Base-by-base conservation (phyloP, 371 early-diverging fungal genomes). In the Mucor sp. region DNA sequence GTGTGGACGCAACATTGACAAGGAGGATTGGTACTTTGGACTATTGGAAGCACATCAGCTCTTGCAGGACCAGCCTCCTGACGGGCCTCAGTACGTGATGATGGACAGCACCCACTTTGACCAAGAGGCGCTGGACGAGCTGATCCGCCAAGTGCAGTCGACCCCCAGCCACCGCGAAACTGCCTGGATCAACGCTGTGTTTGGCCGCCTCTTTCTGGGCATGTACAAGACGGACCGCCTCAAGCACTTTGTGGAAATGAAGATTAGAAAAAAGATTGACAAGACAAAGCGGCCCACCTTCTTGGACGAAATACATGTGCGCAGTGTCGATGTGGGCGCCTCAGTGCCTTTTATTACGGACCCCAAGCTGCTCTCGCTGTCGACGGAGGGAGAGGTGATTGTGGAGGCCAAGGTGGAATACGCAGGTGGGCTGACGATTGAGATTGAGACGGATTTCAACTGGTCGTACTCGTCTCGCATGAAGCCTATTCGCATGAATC, bases 1-100 rank as follows among this genome's bases (percentile, higher is more conserved):
- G 37, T 84, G 86, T 44, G 79, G 83, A n/a, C 74, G 79, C 0
- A 77, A 89, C 1, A 84, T 81, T 6, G 93, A 95, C 67, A 97
- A 97, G 78, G 97, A 97, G 72, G 94, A 94, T 71, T 97, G 97
- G 97, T 94, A 91, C 63, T 72, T 91, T 41, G 84, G 84, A 43
- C 68, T 90, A 6, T 65, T 83, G 19, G 81, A 81, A 25, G 86
- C 84, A 3, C 75, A 81, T 12, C 61, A 69, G 7, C 58, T 68
- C 19, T 69, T 81, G 60, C 30, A 63, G 15, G 69, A 74, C 44
- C 28, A 41, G 28, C 6, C 66, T 19, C 39, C 62, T 14, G 60
- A 74, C 50, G 57, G 66, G 28, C 53, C 58, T n/a, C 68, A 74
- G 25, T 71, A 66, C 15, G 71, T 71, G 12, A 74, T 70, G 58